A percentile compares a stretch with the other conserved stretches of the same genome.
Evolutionary conservation across 495 filamentous ascomycete species (phyloP).

Genomic region (Penicillium psychrofluorescens): DNA sequence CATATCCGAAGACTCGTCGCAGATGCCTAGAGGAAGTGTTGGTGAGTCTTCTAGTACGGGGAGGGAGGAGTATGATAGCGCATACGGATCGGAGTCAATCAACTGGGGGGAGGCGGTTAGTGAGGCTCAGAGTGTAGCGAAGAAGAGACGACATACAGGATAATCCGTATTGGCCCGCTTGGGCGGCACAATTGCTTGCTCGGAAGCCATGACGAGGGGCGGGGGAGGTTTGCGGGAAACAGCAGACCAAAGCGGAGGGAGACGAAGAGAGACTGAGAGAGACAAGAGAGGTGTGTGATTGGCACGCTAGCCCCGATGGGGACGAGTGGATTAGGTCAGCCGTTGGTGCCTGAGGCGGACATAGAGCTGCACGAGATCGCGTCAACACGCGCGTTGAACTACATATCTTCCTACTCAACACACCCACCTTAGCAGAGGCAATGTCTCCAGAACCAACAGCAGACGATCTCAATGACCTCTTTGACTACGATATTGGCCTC

Average conservation of each 20-base stretch:
- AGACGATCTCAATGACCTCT: conserved; percentile 52
- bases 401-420: too few relatives aligned
- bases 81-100: conserved; percentile 97
- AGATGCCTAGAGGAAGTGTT: conserved; percentile 62
- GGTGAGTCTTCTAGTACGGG: conserved; percentile 12
- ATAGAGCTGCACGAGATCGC: too few relatives aligned
- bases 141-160: conserved; percentile 50
- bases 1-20: conserved; percentile 79
- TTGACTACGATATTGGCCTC: conserved; percentile 62
- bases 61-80: conserved; percentile 9
- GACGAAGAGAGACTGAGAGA: neutral
- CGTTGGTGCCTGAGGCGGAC: too few relatives aligned
- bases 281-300: too few relatives aligned
- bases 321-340: too few relatives aligned
- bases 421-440: too few relatives aligned
- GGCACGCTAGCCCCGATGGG: too few relatives aligned
- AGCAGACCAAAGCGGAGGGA: conserved; percentile 1
- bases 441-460: conserved; percentile 6
- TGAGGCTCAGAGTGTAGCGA: conserved; percentile 3
- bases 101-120: conserved; percentile 52
- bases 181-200: conserved; percentile 61
- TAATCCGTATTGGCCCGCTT: conserved; percentile 70
- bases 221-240: conserved; percentile 13
- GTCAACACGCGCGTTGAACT: too few relatives aligned
- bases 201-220: conserved; percentile 47